Evolutionary conservation across 768 basidiomycete species (phyloP), one percentile per base, ranked within the genome.

Genomic region (Lentinula lateritia): DNA sequence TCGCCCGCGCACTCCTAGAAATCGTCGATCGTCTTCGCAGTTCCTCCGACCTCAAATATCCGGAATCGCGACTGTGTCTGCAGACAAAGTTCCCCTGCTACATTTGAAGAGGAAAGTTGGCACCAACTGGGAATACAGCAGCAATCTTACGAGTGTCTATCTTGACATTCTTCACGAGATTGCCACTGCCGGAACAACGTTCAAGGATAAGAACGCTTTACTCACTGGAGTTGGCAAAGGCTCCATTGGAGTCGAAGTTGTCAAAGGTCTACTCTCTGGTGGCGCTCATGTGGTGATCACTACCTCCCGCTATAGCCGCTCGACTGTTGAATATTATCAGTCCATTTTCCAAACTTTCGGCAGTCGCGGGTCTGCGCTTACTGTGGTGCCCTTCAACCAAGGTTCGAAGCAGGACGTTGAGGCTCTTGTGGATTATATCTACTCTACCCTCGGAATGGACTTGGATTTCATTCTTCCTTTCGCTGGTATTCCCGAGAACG

Each of bases 301-400:
- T 16, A 99, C 97, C 32, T 98, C 96, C 18, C 92, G 97, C 69
- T 98, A 97, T 78, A 95, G 83, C 72, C 93, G 97, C 64, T 86
- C 92, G 60, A 93, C 90, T 12, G 96, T 99, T 63, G 95, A 98
- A 74, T 99, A 95, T 75, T 99, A 99, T 75, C 97, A 99, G 72
- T 89, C 89, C 50, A 95, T 98, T 74, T 99, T 90, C 85, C 97
- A 98, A 74, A 88, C 90, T 62, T 89, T 88, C 68, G 97, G 97
- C 18, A 93, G 93, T 67, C 89, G 93, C 65, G 96, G 95, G 8
- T 95, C 96, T n/a, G 92, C 94, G 18, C 82, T 99, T 50, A 95
- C 95, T 12, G 96, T 99, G 55, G 96, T 99, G 38, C 97, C 97
- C 13, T 99, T 98, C 86, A 99, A 99, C 70, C 96, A 98, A 73